Evolutionary conservation across 345 rosid genomes (phyloP), one percentile per base, ranked within the genome.

Genomic region (Rhodomyrtus tomentosa): DNA sequence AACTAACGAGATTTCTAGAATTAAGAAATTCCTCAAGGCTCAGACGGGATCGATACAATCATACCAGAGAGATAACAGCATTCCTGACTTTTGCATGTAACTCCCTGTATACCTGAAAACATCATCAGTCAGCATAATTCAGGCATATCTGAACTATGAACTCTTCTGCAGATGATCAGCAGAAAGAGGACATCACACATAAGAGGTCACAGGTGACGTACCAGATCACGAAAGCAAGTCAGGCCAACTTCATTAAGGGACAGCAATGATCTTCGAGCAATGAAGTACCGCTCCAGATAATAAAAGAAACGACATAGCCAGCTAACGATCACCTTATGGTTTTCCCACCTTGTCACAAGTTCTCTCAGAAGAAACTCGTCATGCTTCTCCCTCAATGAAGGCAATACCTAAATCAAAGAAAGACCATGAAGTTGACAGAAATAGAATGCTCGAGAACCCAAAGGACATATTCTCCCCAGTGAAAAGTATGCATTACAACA

Each of bases 321-420:
- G 85, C 92, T 86, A 83, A 87, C 90, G 92, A 91, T 87, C 81
- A 86, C 81, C 87, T 92, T 92, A 85, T 93, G 91, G 83, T 90
- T 92, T 85, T 86, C 84, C 96, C 94, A 93, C 58, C 96, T 91
- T 45, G 74, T 87, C 72, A 87, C 94, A 56, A 92, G 87, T 84
- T 93, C 96, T 85, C 89, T 87, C 83, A 93, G 84, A 93, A 93
- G 86, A 85, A 88, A 89, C 82, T 92, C 96, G 56, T 91, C 92
- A 82, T 92, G 91, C 86, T 90, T 92, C 88, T 91, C 95, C 62
- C 86, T 88, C 85, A 93, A 80, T 12, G 90, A 86, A 54, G 94
- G 93, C 84, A 91, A 80, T 42, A 91, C 92, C 95, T 92, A 82
- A 86, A 54, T 21, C 62, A 76, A 53, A 29, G 55, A 36, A 24